phyloP scores from a whole-genome alignment of 2,329 filamentous ascomycete species.

The Aspergillus chevalieri region DNA sequence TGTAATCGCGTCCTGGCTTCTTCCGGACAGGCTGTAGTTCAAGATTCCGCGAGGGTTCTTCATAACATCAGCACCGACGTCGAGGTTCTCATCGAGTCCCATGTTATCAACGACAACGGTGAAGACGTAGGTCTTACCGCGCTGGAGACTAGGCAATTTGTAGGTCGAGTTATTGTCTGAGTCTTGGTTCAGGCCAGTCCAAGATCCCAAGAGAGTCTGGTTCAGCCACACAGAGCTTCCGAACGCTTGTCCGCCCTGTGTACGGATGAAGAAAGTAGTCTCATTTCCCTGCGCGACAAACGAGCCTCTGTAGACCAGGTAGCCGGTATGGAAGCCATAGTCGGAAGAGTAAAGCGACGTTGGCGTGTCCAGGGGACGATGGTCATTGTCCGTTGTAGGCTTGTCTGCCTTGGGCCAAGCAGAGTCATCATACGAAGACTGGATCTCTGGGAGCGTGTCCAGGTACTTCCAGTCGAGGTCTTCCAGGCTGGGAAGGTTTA shows the following conservation, averaged over 20 bases:
- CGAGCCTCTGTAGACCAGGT: constrained; percentile 62
- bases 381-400: constrained; percentile 55
- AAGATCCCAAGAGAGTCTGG: constrained; percentile 58
- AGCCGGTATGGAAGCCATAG: constrained; percentile 67
- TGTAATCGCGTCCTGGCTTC: constrained; percentile 26
- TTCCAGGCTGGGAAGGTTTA: constrained; percentile 54
- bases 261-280: constrained; percentile 50
- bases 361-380: constrained; percentile 53
- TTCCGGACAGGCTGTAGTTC: constrained; percentile 36
- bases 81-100: constrained; percentile 63
- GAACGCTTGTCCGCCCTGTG: constrained; percentile 62
- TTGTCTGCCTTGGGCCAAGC: constrained; percentile 58
- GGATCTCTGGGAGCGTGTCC: constrained; percentile 65
- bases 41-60: constrained; percentile 53
- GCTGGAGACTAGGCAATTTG: constrained; percentile 47
- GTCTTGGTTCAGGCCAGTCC: constrained; percentile 49
- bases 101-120: constrained; percentile 69
- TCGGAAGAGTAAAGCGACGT: constrained; percentile 63
- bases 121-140: constrained; percentile 53
- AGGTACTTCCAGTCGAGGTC: constrained; percentile 61
- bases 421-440: constrained; percentile 60
- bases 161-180: constrained; percentile 52
- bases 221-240: constrained; percentile 64
- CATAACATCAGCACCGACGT: constrained; percentile 54
- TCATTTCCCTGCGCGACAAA: constrained; percentile 62